Evolutionary conservation across 441 rosid genomes (phyloP).

Genomic region (Gossypium schwendimanii): DNA sequence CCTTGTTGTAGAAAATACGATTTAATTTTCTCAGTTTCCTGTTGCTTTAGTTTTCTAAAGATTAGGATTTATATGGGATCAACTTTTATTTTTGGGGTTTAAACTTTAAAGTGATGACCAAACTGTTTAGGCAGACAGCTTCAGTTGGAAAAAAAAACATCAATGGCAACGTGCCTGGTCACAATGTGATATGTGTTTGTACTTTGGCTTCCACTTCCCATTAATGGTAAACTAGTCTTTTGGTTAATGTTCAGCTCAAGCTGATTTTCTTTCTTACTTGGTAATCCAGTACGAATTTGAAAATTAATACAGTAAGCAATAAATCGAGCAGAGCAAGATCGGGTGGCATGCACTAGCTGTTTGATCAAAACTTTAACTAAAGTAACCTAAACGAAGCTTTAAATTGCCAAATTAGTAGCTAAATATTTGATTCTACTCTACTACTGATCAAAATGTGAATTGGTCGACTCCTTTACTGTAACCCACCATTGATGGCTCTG

Average conservation of each 20-base stretch:
- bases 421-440: not conserved
- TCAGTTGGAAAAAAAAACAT: not conserved
- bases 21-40: slow-evolving; percentile 6
- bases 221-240: not conserved
- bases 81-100: not conserved
- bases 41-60: not conserved
- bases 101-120: not conserved
- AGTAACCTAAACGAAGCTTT: not conserved
- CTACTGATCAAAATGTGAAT: not conserved
- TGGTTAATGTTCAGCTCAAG: not conserved
- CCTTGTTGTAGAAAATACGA: not conserved
- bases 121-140: not conserved
- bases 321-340: not conserved
- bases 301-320: not conserved
- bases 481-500: not conserved
- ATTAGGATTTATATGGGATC: not conserved
- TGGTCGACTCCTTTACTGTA: not conserved
- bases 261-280: not conserved
- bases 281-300: not conserved
- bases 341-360: not conserved
- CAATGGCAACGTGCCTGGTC: not conserved
- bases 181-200: not conserved
- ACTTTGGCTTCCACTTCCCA: not conserved
- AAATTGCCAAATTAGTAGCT: not conserved
- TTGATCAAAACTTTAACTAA: too few relatives aligned